Evolutionary conservation across 2,329 filamentous ascomycete species (phyloP), one percentile per base, ranked within the genome.

Genomic region (Claviceps fusiformis): DNA sequence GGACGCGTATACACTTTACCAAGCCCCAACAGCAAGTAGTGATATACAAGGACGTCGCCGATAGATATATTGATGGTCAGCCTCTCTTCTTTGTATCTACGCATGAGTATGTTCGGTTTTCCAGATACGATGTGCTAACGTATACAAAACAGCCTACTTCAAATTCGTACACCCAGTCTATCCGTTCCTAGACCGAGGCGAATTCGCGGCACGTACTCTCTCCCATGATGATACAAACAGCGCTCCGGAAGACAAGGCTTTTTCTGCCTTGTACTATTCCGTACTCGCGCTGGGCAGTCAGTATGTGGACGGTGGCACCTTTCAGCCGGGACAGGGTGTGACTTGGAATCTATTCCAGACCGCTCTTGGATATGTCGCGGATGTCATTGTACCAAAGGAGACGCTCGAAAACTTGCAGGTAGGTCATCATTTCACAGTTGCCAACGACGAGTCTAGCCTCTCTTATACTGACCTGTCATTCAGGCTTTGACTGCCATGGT

Each of bases 101-200:
- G 7, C 35, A 1, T 9, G 9, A 37, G 3, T 37, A 33, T 37
- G 8, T 37, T 10, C 31, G 9, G 9, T 5, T 33, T 9, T 33
- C 31, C 5, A 15, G 6, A 10, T 7, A 5, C n/a, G 9, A 11
- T 11, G 7, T 48, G 52, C 52, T 53, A 13, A 53, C 17, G 10
- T n/a, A 17, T 7, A 15, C 44, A 39, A 17, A 10, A 9, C 19
- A 71, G 69, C 64, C 13, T 71, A 70, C 54, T 72, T 72, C 52
- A 56, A 63, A 5, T 61, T 68, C 24, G 51, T 70, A 1, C 69
- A 72, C 54, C 67, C 67, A 4, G 54, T 70, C 0, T 69, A 70
- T 55, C 68, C 70, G 1, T 71, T 72, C 54, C 60, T 72, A 5
- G 63, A 70, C 50, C 58, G 59, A 41, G 53, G 2, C 35, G 53